Evolutionary conservation across 306 rosid genomes (phyloP).

Genomic region (Quercus rubra): DNA sequence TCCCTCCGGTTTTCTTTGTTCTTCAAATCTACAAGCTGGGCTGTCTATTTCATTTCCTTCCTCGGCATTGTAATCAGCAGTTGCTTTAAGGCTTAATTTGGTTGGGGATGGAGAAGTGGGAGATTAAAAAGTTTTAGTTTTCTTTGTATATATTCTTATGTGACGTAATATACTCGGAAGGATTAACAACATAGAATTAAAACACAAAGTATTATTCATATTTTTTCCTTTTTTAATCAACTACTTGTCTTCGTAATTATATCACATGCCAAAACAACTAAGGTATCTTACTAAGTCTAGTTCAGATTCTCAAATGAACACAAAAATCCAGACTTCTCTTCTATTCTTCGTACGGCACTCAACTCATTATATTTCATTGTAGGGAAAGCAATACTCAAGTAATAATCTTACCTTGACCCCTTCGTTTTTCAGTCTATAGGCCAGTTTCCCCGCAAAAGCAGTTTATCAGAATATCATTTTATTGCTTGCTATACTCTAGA

Average conservation of each 20-base stretch:
- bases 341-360: background rate
- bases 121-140: too few relatives aligned
- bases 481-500: conserved; percentile 1
- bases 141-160: too few relatives aligned
- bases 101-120: too few relatives aligned
- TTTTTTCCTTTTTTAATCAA: background rate
- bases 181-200: background rate
- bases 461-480: conserved; percentile 27
- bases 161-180: too few relatives aligned
- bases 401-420: conserved; percentile 77
- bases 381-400: conserved; percentile 9
- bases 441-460: conserved; percentile 83
- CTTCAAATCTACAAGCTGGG: too few relatives aligned
- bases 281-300: background rate
- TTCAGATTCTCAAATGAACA: background rate
- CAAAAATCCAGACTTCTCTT: background rate
- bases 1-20: too few relatives aligned
- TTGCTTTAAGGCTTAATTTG: too few relatives aligned
- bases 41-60: too few relatives aligned
- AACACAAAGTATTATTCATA: background rate
- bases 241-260: background rate
- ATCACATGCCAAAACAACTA: background rate
- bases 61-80: too few relatives aligned
- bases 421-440: conserved; percentile 81
- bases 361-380: background rate